Conservation (phyloP, 441 rosid genomes). For the Pelargonium myrrhifolium region DNA sequence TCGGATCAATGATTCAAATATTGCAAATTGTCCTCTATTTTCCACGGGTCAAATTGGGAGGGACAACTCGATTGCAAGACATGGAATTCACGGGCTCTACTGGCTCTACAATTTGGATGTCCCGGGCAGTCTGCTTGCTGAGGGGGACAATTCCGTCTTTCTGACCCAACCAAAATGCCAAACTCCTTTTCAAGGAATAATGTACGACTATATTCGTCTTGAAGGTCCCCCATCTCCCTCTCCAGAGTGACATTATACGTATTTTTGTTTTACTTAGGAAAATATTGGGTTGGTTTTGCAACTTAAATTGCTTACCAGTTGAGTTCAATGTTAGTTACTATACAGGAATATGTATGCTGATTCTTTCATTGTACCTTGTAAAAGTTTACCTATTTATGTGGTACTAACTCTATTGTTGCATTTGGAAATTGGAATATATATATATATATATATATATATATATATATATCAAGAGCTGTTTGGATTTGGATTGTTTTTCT, state of each 20-base stretch:
- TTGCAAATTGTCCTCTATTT: conserved; percentile 34
- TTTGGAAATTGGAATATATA: no score
- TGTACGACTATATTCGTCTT: conserved; percentile 88
- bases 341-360: neutral
- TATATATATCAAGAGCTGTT: no score
- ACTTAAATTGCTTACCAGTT: neutral
- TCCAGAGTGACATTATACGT: neutral
- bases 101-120: conserved; percentile 58
- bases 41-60: conserved; percentile 70
- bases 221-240: conserved; percentile 45
- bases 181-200: conserved; percentile 65
- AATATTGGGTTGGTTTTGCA: neutral
- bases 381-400: neutral
- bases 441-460: no score
- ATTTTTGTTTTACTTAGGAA: no score
- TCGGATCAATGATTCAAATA: conserved; percentile 49
- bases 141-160: conserved; percentile 69
- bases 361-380: neutral
- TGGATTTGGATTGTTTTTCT: no score
- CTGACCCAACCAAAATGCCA: conserved; percentile 49
- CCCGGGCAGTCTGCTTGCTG: conserved; percentile 33
- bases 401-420: neutral
- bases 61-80: conserved; percentile 85
- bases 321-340: neutral
- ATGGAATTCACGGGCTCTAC: conserved; percentile 83